A percentile compares a stretch with the other conserved stretches of the same genome.
Evolutionary conservation across 306 rosid genomes (phyloP).

Genomic region (Delonix regia): DNA sequence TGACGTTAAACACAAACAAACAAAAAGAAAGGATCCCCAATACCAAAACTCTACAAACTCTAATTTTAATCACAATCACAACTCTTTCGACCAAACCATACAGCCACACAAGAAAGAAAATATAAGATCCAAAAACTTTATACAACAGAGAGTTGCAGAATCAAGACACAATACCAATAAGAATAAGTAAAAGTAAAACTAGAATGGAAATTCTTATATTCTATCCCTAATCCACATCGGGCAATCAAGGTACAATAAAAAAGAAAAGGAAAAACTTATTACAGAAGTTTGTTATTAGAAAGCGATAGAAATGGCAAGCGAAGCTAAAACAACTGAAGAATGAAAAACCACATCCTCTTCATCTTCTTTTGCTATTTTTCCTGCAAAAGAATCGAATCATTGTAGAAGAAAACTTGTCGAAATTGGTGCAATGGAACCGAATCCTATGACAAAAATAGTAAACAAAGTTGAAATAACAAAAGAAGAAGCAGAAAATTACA

Average conservation of each 20-base stretch:
- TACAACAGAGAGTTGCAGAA: neutral
- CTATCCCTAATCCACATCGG: constrained; percentile 18
- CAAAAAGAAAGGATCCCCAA: constrained; percentile 10
- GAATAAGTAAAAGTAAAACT: neutral
- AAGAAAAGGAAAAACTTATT: neutral
- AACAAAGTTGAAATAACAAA: constrained; percentile 25
- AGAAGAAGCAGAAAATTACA: constrained; percentile 51
- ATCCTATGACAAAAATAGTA: constrained; percentile 4
- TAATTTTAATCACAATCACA: constrained; percentile 18
- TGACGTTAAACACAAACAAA: neutral
- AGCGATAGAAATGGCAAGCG: neutral
- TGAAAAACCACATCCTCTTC: constrained; percentile 46
- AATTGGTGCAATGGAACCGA: constrained; percentile 40
- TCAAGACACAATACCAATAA: neutral
- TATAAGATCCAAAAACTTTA: constrained; percentile 5
- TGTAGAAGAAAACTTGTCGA: constrained; percentile 38
- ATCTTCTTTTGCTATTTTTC: constrained; percentile 10
- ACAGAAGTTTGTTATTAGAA: neutral
- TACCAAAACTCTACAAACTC: constrained; percentile 38
- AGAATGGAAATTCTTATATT: neutral
- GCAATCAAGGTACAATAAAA: neutral
- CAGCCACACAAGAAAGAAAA: neutral
- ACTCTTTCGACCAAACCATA: constrained; percentile 22
- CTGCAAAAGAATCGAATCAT: constrained; percentile 50
- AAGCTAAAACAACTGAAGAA: constrained; percentile 36